Evolutionary conservation across 495 filamentous ascomycete species (phyloP), one percentile per base, ranked within the genome.

Genomic region (Penicillium chermesinum): DNA sequence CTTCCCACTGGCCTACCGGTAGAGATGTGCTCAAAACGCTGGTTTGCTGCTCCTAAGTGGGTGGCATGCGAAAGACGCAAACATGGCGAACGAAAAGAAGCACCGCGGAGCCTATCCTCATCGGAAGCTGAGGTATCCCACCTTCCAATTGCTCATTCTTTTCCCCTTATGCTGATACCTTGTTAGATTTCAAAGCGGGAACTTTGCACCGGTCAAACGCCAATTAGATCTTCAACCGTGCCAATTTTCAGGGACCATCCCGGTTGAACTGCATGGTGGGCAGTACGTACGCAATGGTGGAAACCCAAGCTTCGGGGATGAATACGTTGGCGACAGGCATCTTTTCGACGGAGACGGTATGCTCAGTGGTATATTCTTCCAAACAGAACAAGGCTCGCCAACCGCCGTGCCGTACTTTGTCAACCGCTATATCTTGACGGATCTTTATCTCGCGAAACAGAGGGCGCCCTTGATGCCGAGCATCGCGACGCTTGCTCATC

Each of bases 321-420:
- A 79, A 45, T 53, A 75, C 17, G 64, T 65, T 25, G 71, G 80
- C 41, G 73, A 79, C 49, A 71, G 76, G 17, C 82, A 87, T 50
- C 85, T 81, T 81, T 86, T 87, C 49, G 83, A 86, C 50, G 83
- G 83, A 38, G 83, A 86, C 63, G 83, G 82, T 1, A 86, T 87
- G 82, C 75, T 86, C 2, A 73, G 76, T 17, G 83, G 83, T 12
- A 80, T 87, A 0, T 64, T 66, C 7, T 85, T 87, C 62, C 61
- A 54, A 30, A 64, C 64, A 19, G 52, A 51, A 4, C 52, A 68
- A 15, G 9, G 39, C 2, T 25, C 15, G 0, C 39, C 48, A 7
- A 55, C 58, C 0, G 69, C 81, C 4, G 54, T 66, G 44, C 82
- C 82, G 7, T 62, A 78, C 36, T 87, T 85, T 53, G 75, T 78